Evolutionary conservation across 208 protist species (phyloP).

Genomic region (Trypanosoma melophagium): DNA sequence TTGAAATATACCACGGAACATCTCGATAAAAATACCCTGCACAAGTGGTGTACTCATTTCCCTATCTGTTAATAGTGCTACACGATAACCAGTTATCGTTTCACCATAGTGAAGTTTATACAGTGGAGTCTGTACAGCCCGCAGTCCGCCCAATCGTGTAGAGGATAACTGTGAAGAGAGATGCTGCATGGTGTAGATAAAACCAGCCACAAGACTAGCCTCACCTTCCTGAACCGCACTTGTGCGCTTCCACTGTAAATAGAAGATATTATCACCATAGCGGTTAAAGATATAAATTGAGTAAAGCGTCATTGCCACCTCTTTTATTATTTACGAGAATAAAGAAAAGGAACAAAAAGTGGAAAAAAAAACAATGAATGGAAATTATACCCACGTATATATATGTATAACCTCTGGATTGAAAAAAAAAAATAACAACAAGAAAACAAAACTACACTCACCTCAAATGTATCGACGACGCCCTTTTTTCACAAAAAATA

Average conservation of each 20-base stretch:
- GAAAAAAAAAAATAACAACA: conserved; percentile 7
- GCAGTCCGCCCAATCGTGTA: conserved; percentile 46
- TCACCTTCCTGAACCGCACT: conserved; percentile 73
- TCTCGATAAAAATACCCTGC: conserved; percentile 46
- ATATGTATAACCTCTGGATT: not conserved
- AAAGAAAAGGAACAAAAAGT: conserved; percentile 9
- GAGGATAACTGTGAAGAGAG: conserved; percentile 78
- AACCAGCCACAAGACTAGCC: conserved; percentile 77
- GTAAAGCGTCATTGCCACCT: conserved; percentile 69
- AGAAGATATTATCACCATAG: conserved; percentile 86
- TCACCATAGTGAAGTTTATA: conserved; percentile 89
- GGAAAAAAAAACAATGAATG: conserved; percentile 6
- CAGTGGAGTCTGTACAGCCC: conserved; percentile 72
- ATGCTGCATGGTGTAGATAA: conserved; percentile 88
- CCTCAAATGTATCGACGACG: not conserved
- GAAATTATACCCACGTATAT: not conserved
- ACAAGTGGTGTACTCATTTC: conserved; percentile 46
- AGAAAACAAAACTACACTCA: not conserved
- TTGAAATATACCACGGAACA: conserved; percentile 68
- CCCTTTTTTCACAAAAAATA: not conserved
- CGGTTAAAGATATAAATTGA: conserved; percentile 89
- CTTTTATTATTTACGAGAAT: not conserved
- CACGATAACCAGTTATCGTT: conserved; percentile 85
- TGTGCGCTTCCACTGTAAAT: conserved; percentile 80
- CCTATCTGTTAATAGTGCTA: conserved; percentile 73